These are phyloP conservation scores for Xylariaceae sp. DNA, from an alignment of 2,329 filamentous ascomycete species.

Conservation along the genomic window DNA sequence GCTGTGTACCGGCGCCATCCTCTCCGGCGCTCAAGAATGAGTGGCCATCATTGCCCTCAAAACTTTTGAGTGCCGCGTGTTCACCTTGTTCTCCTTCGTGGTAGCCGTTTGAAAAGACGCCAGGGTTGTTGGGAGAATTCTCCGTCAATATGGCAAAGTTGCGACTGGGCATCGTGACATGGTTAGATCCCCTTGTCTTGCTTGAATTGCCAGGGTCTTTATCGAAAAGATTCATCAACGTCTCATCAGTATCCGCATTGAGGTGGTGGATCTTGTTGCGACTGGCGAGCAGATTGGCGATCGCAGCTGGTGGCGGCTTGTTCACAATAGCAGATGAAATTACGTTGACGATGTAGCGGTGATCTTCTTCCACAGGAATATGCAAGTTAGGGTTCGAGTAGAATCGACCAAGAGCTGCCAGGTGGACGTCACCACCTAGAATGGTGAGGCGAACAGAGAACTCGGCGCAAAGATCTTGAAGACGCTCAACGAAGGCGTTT, in stretches of 20 bases:
- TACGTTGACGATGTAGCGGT: constrained; percentile 92
- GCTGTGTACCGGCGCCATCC: constrained; percentile 67
- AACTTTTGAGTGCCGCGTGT: constrained; percentile 14
- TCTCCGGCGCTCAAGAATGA: constrained; percentile 71
- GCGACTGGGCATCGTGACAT: constrained; percentile 83
- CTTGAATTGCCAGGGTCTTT: constrained; percentile 73
- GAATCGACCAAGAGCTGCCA: constrained; percentile 88
- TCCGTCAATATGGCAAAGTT: constrained; percentile 92
- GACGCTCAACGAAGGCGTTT: constrained; percentile 66
- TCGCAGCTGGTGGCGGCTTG: constrained; percentile 78
- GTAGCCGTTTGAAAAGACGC: constrained; percentile 23
- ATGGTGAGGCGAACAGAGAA: constrained; percentile 90
- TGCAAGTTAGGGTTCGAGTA: constrained; percentile 81
- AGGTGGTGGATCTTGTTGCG: constrained; percentile 78
- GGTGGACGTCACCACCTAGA: constrained; percentile 86
- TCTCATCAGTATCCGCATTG: constrained; percentile 75
- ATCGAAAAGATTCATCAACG: constrained; percentile 86
- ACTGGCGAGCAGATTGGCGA: constrained; percentile 85
- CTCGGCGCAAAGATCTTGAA: constrained; percentile 78
- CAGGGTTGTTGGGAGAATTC: constrained; percentile 60
- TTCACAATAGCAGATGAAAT: constrained; percentile 95
- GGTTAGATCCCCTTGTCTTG: constrained; percentile 72
- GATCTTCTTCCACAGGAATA: constrained; percentile 73
- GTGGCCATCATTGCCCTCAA: constrained; percentile 59
- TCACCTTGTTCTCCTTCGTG: constrained; percentile 8